Evolutionary conservation across 2,329 filamentous ascomycete genomes (phyloP).

Genomic region (Thermothelomyces thermophilus): DNA sequence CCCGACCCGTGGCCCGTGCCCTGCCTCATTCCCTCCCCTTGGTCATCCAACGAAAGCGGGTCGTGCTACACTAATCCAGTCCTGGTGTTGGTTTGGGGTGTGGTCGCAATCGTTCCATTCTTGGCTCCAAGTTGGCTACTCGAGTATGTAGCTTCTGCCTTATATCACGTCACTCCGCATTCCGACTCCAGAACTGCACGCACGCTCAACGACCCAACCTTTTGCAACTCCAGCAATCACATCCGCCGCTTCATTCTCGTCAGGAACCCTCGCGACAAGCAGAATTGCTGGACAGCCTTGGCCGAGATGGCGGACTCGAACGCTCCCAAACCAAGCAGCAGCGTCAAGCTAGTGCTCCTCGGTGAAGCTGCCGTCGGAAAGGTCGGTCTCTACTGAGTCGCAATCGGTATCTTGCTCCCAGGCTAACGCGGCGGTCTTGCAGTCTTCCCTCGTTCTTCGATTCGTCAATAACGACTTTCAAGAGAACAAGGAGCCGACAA

Average conservation of each 20-base stretch:
- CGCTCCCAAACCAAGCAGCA: constrained; percentile 93
- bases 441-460: constrained; percentile 95
- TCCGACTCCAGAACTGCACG: constrained; percentile 8
- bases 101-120: constrained; percentile 13
- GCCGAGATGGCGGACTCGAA: constrained; percentile 64
- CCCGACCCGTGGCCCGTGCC: constrained; percentile 13
- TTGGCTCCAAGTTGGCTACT: constrained; percentile 10
- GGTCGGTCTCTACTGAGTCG: constrained; percentile 44
- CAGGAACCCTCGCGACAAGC: not conserved
- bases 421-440: constrained; percentile 15
- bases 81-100: constrained; percentile 16
- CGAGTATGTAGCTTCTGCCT: constrained; percentile 12
- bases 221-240: not conserved
- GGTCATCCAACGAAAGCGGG: too few relatives aligned
- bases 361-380: constrained; percentile 98
- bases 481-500: constrained; percentile 99
- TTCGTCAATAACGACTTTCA: constrained; percentile 99
- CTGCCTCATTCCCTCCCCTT: too few relatives aligned
- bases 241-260: not conserved
- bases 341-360: constrained; percentile 96
- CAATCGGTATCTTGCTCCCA: constrained; percentile 11
- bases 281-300: not conserved
- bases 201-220: constrained; percentile 1
- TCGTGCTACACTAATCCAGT: not conserved
- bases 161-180: constrained; percentile 26